Conservation (phyloP, 257 asterid genomes). For the Jacaranda copaia region DNA sequence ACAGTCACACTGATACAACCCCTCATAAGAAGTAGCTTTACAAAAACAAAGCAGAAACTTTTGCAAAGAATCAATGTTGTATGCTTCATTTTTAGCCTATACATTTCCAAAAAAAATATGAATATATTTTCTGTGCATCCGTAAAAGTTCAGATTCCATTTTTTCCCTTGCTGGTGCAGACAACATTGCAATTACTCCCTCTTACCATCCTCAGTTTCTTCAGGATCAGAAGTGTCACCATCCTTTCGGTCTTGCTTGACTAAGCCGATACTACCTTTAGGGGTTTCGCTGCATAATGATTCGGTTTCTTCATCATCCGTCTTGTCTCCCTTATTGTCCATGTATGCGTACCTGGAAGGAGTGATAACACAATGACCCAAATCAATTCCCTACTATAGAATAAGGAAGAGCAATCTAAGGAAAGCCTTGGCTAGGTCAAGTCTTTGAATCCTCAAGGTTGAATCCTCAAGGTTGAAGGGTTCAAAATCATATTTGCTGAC, state of each 20-base stretch:
- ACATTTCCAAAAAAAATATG: constrained; percentile 38
- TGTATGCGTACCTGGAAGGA: constrained; percentile 81
- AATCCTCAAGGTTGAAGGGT: no score
- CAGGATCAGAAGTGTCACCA: constrained; percentile 62
- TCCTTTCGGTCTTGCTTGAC: constrained; percentile 65
- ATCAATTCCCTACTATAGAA: constrained; percentile 1
- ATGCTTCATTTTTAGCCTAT: constrained; percentile 44
- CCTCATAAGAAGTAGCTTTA: constrained; percentile 25
- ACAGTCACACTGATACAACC: constrained; percentile 44
- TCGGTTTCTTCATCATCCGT: constrained; percentile 81
- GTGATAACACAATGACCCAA: constrained; percentile 15
- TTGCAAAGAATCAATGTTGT: constrained; percentile 34
- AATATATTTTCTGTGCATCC: constrained; percentile 25
- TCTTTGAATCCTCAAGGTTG: no score
- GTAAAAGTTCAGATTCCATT: constrained; percentile 9
- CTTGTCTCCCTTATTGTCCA: constrained; percentile 75
- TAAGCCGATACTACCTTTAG: constrained; percentile 76
- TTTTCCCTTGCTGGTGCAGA: constrained; percentile 13
- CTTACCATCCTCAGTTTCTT: constrained; percentile 66
- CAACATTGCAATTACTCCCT: constrained; percentile 46
- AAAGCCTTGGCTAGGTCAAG: not conserved
- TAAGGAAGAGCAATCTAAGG: not conserved
- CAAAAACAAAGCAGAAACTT: constrained; percentile 20
- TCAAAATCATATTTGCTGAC: no score
- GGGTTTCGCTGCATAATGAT: constrained; percentile 61